Evolutionary conservation across 1,284 basidiomycete species (phyloP).

Genomic region (Inonotus obliquus): DNA sequence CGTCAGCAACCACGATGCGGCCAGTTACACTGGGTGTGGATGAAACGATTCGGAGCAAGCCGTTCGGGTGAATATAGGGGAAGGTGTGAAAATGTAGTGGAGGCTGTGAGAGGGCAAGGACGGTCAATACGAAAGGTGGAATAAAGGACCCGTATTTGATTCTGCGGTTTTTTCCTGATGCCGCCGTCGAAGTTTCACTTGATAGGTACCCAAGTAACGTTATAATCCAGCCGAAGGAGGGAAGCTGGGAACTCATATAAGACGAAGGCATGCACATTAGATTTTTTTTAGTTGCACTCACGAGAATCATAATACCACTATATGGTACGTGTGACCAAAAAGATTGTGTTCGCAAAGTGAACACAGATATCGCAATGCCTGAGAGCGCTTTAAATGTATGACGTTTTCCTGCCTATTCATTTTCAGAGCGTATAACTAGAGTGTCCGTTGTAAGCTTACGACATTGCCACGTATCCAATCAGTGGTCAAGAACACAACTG

Average conservation of each 20-base stretch:
- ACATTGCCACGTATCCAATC: neutral
- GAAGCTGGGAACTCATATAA: neutral
- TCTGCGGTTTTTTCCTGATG: neutral
- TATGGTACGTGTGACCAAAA: slow-evolving; percentile 11
- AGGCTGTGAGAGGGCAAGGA: slow-evolving; percentile 9
- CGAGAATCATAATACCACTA: slow-evolving; percentile 7
- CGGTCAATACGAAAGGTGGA: neutral
- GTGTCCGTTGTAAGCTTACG: slow-evolving; percentile 3
- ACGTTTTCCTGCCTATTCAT: neutral
- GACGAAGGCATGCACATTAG: neutral
- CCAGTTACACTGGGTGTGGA: slow-evolving; percentile 19
- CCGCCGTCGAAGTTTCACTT: neutral
- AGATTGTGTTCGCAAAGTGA: neutral
- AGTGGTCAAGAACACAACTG: slow-evolving; percentile 3
- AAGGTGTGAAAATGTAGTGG: slow-evolving; percentile 4
- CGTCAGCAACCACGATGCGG: slow-evolving; percentile 18
- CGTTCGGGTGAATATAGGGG: slow-evolving; percentile 12
- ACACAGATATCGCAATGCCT: slow-evolving; percentile 1
- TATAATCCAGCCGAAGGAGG: slow-evolving; percentile 1
- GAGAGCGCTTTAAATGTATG: slow-evolving; percentile 1
- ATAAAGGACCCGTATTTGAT: neutral
- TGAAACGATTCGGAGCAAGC: slow-evolving; percentile 17
- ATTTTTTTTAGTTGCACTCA: neutral
- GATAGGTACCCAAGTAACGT: neutral
- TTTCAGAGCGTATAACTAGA: neutral